Percentiles rank a stretch among this genome's conserved stretches.
These are phyloP conservation scores for Cercospora citrullina DNA, from an alignment of 2,329 filamentous ascomycete genomes.

Conservation along the genomic window DNA sequence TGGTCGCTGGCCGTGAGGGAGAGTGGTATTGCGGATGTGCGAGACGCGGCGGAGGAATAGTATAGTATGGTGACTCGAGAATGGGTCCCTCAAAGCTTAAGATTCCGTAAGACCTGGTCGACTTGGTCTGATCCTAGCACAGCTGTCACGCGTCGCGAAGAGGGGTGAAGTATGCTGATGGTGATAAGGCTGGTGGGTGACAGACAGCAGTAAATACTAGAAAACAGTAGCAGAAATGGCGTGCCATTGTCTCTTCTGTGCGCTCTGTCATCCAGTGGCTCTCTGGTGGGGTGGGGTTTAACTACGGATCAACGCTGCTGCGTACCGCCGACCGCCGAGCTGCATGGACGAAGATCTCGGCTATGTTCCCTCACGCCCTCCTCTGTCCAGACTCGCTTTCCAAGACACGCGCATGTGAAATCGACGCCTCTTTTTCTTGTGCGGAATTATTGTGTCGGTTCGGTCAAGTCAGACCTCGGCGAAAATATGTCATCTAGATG, in stretches of 20 bases:
- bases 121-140: background rate
- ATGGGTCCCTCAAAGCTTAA: slow-evolving; percentile 10
- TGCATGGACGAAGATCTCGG: background rate
- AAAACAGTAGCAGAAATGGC: background rate
- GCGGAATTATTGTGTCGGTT: background rate
- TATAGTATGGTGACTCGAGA: background rate
- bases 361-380: background rate
- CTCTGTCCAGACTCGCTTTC: background rate
- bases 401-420: background rate
- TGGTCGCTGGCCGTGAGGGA: slow-evolving; percentile 11
- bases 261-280: background rate
- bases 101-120: slow-evolving; percentile 14
- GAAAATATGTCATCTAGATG: background rate
- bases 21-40: background rate
- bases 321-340: background rate
- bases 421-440: background rate
- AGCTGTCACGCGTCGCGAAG: background rate
- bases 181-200: background rate
- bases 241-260: background rate
- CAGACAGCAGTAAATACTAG: background rate
- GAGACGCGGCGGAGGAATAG: background rate
- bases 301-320: background rate
- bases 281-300: slow-evolving; percentile 2
- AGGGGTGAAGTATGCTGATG: slow-evolving; percentile 3
- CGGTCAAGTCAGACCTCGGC: background rate